Conservation (phyloP, 257 asterid species). For the Rehmannia glutinosa region DNA sequence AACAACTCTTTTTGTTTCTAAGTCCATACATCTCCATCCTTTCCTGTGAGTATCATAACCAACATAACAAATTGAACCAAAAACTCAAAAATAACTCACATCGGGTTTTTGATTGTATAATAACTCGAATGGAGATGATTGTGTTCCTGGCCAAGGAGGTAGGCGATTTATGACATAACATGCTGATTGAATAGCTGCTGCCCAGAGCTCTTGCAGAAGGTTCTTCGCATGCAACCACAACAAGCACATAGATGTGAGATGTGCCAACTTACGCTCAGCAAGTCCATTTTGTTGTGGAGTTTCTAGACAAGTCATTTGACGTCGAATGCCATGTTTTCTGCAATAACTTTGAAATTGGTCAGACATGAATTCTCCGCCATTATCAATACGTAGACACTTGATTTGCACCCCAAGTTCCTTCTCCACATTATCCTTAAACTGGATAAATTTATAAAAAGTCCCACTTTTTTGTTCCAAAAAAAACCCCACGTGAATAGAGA, state of each 20-base stretch:
- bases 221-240: constrained; percentile 15
- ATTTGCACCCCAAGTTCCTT: constrained; percentile 9
- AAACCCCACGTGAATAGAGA: constrained; percentile 4
- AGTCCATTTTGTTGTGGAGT: constrained; percentile 16
- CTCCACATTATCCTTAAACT: neutral
- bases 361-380: constrained; percentile 1
- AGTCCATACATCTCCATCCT: no score
- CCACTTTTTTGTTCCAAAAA: constrained; percentile 18
- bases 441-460: constrained; percentile 2
- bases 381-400: neutral
- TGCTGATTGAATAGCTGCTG: neutral
- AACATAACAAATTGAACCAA: constrained; percentile 3
- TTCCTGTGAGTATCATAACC: no score
- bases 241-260: neutral
- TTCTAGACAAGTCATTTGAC: constrained; percentile 18
- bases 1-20: no score
- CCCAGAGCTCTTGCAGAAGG: constrained; percentile 10
- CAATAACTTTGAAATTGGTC: neutral
- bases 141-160: neutral
- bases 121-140: neutral
- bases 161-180: constrained; percentile 7
- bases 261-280: constrained; percentile 8
- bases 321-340: neutral
- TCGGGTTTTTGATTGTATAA: neutral
- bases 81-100: constrained; percentile 9